A percentile compares a stretch with the other conserved stretches of the same genome.
These are phyloP conservation scores for Malus fusca DNA, from an alignment of 306 rosid species.

Conservation along the genomic window DNA sequence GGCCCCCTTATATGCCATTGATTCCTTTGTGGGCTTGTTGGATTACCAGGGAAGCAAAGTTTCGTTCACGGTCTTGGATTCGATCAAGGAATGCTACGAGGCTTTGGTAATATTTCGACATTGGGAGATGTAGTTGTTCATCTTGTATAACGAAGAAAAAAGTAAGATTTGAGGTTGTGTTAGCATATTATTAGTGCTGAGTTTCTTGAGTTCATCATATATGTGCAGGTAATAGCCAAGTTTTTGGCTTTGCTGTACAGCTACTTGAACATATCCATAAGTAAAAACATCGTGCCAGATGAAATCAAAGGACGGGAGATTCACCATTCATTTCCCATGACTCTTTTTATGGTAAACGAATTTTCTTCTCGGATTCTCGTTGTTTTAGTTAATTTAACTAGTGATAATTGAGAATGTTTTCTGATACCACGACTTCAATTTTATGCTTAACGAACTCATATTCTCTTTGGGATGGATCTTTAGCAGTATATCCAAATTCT, in stretches of 20 bases:
- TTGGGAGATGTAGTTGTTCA: neutral
- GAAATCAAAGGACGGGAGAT: constrained; percentile 30
- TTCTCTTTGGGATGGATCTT: neutral
- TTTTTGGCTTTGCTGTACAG: constrained; percentile 26
- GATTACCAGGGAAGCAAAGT: constrained; percentile 27
- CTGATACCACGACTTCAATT: neutral
- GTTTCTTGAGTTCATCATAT: neutral
- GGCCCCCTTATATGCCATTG: constrained; percentile 29
- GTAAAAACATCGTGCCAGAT: constrained; percentile 23
- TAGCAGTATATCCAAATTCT: neutral
- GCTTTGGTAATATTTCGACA: constrained; percentile 21
- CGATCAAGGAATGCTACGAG: constrained; percentile 31
- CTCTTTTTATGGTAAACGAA: constrained; percentile 18
- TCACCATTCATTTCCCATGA: constrained; percentile 29
- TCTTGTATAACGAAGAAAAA: neutral
- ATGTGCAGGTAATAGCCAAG: constrained; percentile 25
- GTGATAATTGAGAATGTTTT: neutral
- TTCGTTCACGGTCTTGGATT: constrained; percentile 27
- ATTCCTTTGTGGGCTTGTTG: constrained; percentile 23
- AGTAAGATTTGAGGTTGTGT: neutral
- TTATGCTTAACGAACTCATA: neutral
- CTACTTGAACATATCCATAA: constrained; percentile 31
- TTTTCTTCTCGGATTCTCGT: neutral
- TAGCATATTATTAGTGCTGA: neutral
- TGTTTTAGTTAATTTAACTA: neutral